Base-by-base conservation (phyloP, 345 rosid genomes). In the Arabidopsis arenosa region DNA sequence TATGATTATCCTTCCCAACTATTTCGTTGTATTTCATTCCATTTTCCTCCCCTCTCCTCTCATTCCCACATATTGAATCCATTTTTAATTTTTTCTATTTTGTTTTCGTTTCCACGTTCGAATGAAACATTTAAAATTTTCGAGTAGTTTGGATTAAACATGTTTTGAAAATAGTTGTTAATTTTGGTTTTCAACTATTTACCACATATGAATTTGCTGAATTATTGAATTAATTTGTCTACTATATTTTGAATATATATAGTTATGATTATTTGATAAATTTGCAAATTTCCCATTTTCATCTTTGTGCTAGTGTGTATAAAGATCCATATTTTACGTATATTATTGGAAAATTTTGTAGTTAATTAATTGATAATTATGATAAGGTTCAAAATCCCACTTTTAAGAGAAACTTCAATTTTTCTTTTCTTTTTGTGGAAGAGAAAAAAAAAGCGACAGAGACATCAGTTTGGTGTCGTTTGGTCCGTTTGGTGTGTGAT, bases 401-500 rank as follows among this genome's bases (percentile, higher is more conserved):
- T 52, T 76, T 59, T 15, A 43, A 10, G n/a, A 60, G 69, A 61
- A 52, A 60, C 70, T 76, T 68, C 30, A 40, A 33, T 2, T 75
- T 14, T 2, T 37, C 47, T 48, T 57, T 48, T n/a, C 28, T 39
- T 18, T n/a, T 66, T 58, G 8, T 68, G 55, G 48, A 52, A 43
- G 23, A 23, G 28, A 1, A 28, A 35, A 69, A 26, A 49, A 52
- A 26, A 33, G 32, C n/a, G 70, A 61, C 70, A 68, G 9, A 41
- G 51, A 69, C 80, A 61, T 5, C 23, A 35, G 11, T 32, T 23
- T 35, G 63, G 47, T 69, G 56, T 60, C 70, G 45, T 62, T 33
- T 62, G 64, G 8, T 13, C 15, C 18, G 6, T 59, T 59, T 30
- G 33, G 49, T 69, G 75, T 69, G 70, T 62, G 70, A 70, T 76